A percentile compares a stretch with the other conserved stretches of the same genome.
Conservation (phyloP, 805 yeast species). For the Scheffersomyces coipomensis region DNA sequence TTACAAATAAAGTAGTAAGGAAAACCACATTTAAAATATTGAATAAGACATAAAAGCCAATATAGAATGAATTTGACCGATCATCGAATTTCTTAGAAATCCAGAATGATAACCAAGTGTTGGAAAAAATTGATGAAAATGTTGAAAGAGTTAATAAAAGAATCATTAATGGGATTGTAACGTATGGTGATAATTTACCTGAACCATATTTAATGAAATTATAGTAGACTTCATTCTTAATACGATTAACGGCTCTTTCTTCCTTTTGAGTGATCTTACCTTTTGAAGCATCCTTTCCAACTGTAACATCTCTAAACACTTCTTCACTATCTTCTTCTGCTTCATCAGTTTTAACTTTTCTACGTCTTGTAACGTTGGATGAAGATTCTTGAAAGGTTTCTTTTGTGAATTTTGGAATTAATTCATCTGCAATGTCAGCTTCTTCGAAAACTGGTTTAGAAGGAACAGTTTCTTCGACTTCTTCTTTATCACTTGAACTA, state of each 20-base stretch:
- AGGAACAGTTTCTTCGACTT: slow-evolving; percentile 7
- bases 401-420: neutral
- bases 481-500: slow-evolving; percentile 15
- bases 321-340: slow-evolving; percentile 13
- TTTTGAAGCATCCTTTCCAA: slow-evolving; percentile 7
- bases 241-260: slow-evolving; percentile 54
- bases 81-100: slow-evolving; percentile 47
- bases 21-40: slow-evolving; percentile 46
- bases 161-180: slow-evolving; percentile 6
- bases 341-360: slow-evolving; percentile 3
- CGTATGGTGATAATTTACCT: slow-evolving; percentile 18
- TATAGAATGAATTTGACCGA: slow-evolving; percentile 53
- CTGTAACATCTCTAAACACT: slow-evolving; percentile 10
- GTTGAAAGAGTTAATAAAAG: slow-evolving; percentile 16
- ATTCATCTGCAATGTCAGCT: neutral
- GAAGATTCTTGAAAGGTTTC: slow-evolving; percentile 20
- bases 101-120: slow-evolving; percentile 84
- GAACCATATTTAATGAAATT: slow-evolving; percentile 29
- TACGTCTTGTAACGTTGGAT: slow-evolving; percentile 48
- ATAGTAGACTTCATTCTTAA: slow-evolving; percentile 29
- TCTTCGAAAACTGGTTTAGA: slow-evolving; percentile 5
- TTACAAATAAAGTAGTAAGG: slow-evolving; percentile 38
- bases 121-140: slow-evolving; percentile 54
- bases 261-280: slow-evolving; percentile 39
- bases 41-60: slow-evolving; percentile 66